Evolutionary conservation across 1,284 basidiomycete genomes (phyloP).

Genomic region (Coniferiporia sulphurascens): DNA sequence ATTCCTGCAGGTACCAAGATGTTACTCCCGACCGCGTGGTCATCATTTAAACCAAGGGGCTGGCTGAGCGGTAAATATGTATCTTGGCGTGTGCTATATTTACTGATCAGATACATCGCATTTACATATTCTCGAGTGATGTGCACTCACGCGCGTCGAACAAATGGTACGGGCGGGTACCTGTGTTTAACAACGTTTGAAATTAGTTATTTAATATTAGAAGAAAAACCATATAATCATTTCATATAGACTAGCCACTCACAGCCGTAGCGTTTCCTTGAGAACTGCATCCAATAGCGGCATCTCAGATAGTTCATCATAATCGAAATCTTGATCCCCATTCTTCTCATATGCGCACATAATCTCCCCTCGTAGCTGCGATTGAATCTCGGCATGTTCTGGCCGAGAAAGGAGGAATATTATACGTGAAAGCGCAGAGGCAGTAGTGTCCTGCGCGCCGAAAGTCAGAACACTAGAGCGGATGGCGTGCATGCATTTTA

Average conservation of each 20-base stretch:
- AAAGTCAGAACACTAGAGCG: constrained; percentile 12
- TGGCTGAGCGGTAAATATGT: not conserved
- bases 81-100: not conserved
- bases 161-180: constrained; percentile 3
- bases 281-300: constrained; percentile 33
- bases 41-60: not conserved
- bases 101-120: not conserved
- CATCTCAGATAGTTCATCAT: constrained; percentile 31
- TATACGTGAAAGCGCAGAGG: constrained; percentile 19
- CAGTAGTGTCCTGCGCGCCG: constrained; percentile 22
- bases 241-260: not conserved
- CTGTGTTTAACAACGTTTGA: not conserved
- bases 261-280: constrained; percentile 26
- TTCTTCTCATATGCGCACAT: constrained; percentile 14
- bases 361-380: constrained; percentile 25
- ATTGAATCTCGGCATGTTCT: constrained; percentile 18
- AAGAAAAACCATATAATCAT: not conserved
- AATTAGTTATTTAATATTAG: not conserved
- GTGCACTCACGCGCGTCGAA: constrained; percentile 4
- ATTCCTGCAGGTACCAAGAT: constrained; percentile 12
- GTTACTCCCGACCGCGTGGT: not conserved
- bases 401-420: constrained; percentile 18
- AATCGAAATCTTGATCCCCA: constrained; percentile 12
- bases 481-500: not conserved
- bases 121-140: not conserved